These are phyloP conservation scores for Podosphaera fusca DNA, from an alignment of 2,329 filamentous ascomycete genomes.

Conservation along the genomic window DNA sequence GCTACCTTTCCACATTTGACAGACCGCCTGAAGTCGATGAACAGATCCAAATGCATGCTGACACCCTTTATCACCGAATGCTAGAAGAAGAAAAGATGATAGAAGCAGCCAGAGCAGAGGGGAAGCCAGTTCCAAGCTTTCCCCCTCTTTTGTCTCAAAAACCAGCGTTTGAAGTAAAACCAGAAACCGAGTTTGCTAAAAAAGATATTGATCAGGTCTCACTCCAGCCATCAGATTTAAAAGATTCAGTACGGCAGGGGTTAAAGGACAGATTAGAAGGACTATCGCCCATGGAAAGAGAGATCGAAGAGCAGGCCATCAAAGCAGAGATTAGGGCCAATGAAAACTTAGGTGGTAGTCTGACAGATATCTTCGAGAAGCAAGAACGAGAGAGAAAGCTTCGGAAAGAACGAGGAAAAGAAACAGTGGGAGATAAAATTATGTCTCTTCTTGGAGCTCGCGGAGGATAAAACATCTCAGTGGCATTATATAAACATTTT, in stretches of 20 bases:
- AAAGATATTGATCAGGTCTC: constrained; percentile 7
- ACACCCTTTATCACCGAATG: constrained; percentile 74
- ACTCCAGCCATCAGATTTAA: constrained; percentile 15
- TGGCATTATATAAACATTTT: too few species aligned
- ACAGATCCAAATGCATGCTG: constrained; percentile 86
- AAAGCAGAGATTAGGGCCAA: constrained; percentile 38
- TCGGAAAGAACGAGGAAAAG: constrained; percentile 30
- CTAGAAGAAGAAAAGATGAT: constrained; percentile 55
- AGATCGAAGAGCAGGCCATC: constrained; percentile 39
- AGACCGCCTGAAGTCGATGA: constrained; percentile 50
- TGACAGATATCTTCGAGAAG: constrained; percentile 31
- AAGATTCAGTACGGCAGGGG: constrained; percentile 25
- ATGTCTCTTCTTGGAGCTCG: constrained; percentile 11
- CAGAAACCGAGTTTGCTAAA: constrained; percentile 1
- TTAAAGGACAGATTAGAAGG: constrained; percentile 33
- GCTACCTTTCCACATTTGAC: constrained; percentile 51
- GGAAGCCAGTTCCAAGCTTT: constrained; percentile 34
- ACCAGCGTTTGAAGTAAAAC: constrained; percentile 2
- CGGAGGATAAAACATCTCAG: neutral
- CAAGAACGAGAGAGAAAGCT: constrained; percentile 29
- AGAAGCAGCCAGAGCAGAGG: constrained; percentile 42
- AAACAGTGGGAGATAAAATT: constrained; percentile 21
- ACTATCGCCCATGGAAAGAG: constrained; percentile 32
- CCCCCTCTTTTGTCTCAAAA: constrained; percentile 25
- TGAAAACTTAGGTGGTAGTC: constrained; percentile 30